Base-by-base conservation (phyloP, 2,329 filamentous ascomycete genomes). In the Hypocreales sp. region DNA sequence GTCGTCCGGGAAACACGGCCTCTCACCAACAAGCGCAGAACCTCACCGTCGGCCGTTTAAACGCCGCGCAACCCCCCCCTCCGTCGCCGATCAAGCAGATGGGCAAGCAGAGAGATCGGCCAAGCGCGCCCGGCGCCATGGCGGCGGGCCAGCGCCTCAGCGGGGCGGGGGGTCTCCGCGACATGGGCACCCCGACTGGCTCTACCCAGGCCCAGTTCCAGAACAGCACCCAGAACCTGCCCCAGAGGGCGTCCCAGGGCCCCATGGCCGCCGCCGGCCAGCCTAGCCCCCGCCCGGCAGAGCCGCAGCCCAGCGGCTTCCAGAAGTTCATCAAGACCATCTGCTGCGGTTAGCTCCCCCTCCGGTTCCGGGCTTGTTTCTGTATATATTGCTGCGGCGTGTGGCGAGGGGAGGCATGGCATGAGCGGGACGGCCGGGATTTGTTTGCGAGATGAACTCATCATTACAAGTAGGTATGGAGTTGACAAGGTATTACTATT, bases 151-250 rank as follows among this genome's bases (percentile, higher is more conserved):
- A 86, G 64, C 73, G 83, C 60, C 72, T 70, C 57, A 84, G 75
- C 67, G 74, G 67, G 61, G 67, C 64, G 58, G 72, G 72, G 64
- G 73, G 69, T 51, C 66, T 75, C 45, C 67, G 74, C 52, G 81
- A 92, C 52, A 72, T 79, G 53, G 72, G 73, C 47, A 87, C 86
- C 38, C 81, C 84, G 42, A 78, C 86, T 48, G 82, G 79, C 44
- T 93, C 83, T 48, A 94, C 83, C 38, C 82, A 92, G 56, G 87
- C 87, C 40, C 87, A 94, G 51, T 94, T 93, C 66, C 84, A 92
- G 61, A 87, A 83, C 67, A 93, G 83, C 60, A 81, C 79, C 47
- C 81, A 83, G 52, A 90, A 93, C 53, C 67, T 92, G 39, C 70
- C 79, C 26, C 72, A 71, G 44, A 72, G 67, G 45, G 68, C 67